These are phyloP conservation scores for Neopestalotiopsis sp. DNA, from an alignment of 2,329 filamentous ascomycete genomes.

Conservation along the genomic window DNA sequence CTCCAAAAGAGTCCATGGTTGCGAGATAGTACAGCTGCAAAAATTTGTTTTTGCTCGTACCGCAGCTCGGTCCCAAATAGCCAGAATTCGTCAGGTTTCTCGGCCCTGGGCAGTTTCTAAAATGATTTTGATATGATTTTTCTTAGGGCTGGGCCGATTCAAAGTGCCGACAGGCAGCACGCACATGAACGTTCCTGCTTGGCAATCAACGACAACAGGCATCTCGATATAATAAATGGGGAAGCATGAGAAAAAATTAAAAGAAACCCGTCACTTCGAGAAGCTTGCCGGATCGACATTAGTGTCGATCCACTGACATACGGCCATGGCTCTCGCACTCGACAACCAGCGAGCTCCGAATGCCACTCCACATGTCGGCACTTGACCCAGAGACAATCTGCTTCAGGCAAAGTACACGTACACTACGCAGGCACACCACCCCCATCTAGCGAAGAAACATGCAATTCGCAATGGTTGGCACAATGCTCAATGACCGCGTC, in stretches of 20 bases:
- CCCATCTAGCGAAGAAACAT: background rate
- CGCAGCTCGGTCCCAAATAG: background rate
- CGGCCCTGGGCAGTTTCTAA: background rate
- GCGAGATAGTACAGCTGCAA: background rate
- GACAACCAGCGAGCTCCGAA: slow-evolving; percentile 2
- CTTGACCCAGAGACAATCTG: background rate
- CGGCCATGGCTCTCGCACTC: slow-evolving; percentile 4
- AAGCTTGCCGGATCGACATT: slow-evolving; percentile 13
- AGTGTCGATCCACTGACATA: background rate
- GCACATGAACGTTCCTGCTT: background rate
- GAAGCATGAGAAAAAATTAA: background rate
- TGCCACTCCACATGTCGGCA: slow-evolving; percentile 11
- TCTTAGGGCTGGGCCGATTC: background rate
- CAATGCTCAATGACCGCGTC: background rate
- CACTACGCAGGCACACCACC: background rate
- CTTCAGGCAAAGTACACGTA: background rate
- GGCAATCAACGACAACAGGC: background rate
- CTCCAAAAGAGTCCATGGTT: background rate
- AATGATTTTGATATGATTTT: background rate
- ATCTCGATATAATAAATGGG: background rate
- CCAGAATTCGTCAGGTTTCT: background rate
- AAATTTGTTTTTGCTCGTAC: background rate
- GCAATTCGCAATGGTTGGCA: background rate
- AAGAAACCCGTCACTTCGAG: background rate
- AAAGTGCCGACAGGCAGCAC: background rate